Percentiles rank a stretch among this genome's conserved stretches.
phyloP scores from a whole-genome alignment of 768 basidiomycete genomes.

The Podaxis sp. region DNA sequence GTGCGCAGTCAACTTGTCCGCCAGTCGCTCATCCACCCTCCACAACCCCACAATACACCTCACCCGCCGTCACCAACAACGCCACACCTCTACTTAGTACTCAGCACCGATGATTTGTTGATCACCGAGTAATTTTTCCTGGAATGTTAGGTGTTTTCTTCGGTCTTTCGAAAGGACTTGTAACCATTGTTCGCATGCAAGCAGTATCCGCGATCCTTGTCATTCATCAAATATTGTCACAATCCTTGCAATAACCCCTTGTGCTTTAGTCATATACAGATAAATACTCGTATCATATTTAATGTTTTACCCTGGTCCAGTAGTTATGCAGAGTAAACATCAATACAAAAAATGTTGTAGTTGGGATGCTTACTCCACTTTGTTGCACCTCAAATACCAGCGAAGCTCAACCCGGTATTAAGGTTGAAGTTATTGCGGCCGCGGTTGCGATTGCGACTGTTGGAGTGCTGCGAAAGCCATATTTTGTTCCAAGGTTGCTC shows the following conservation, averaged over 20 bases:
- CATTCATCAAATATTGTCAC: constrained; percentile 17
- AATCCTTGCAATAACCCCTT: constrained; percentile 18
- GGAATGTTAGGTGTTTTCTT: constrained; percentile 15
- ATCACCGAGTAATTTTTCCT: constrained; percentile 3
- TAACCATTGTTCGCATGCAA: constrained; percentile 16
- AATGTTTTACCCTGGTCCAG: constrained; percentile 17
- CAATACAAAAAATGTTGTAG: constrained; percentile 13
- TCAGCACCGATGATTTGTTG: constrained; percentile 13
- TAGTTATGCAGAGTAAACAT: constrained; percentile 15
- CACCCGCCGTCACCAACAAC: constrained; percentile 2
- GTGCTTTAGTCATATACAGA: constrained; percentile 18
- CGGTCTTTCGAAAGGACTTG: constrained; percentile 16
- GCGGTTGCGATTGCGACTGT: constrained; percentile 38
- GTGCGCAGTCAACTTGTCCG: constrained; percentile 7
- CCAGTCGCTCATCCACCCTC: constrained; percentile 1
- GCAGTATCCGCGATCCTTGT: constrained; percentile 17
- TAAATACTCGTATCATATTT: constrained; percentile 19
- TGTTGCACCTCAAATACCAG: neutral
- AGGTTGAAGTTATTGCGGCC: constrained; percentile 32
- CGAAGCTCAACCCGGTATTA: constrained; percentile 13
- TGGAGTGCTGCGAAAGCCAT: constrained; percentile 78
- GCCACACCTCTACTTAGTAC: constrained; percentile 5
- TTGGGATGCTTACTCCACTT: constrained; percentile 12
- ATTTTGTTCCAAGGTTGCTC: constrained; percentile 79
- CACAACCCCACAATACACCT: neutral